A percentile compares a stretch with the other conserved stretches of the same genome.
These are phyloP conservation scores for Fusarium sambucinum DNA, from an alignment of 2,329 filamentous ascomycete genomes.

Conservation along the genomic window DNA sequence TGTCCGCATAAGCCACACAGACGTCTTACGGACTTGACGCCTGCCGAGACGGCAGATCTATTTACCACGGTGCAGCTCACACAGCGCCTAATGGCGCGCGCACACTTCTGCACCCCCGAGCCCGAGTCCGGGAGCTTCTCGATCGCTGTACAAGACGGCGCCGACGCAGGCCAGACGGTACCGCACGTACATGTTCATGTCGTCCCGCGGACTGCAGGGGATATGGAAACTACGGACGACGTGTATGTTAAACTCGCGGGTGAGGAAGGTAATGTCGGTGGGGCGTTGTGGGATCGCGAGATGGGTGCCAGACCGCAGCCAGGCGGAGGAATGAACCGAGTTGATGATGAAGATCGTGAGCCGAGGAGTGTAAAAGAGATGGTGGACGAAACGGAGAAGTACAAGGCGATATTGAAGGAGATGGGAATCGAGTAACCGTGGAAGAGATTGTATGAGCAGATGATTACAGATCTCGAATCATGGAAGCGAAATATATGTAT, in stretches of 20 bases:
- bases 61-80: slow-evolving; percentile 89
- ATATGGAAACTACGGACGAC: slow-evolving; percentile 69
- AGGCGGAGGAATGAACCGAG: slow-evolving; percentile 71
- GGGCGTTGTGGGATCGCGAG: slow-evolving; percentile 70
- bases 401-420: slow-evolving; percentile 64
- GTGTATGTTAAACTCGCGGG: slow-evolving; percentile 87
- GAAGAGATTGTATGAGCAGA: not conserved
- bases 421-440: slow-evolving; percentile 52
- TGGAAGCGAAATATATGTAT: not conserved
- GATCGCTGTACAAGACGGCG: slow-evolving; percentile 93
- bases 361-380: slow-evolving; percentile 80
- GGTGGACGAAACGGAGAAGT: slow-evolving; percentile 78
- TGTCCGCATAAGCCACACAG: slow-evolving; percentile 78
- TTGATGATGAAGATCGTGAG: slow-evolving; percentile 77
- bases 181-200: slow-evolving; percentile 94
- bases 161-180: slow-evolving; percentile 92
- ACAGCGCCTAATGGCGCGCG: slow-evolving; percentile 76
- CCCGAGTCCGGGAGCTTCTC: slow-evolving; percentile 81
- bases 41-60: slow-evolving; percentile 80
- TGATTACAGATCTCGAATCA: slow-evolving; percentile 4
- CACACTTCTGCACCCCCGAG: slow-evolving; percentile 67
- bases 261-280: slow-evolving; percentile 86
- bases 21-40: slow-evolving; percentile 79
- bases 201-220: slow-evolving; percentile 76
- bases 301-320: slow-evolving; percentile 59